Evolutionary conservation across 768 basidiomycete species (phyloP), one percentile per base, ranked within the genome.

Genomic region (Amanita jacksonii): DNA sequence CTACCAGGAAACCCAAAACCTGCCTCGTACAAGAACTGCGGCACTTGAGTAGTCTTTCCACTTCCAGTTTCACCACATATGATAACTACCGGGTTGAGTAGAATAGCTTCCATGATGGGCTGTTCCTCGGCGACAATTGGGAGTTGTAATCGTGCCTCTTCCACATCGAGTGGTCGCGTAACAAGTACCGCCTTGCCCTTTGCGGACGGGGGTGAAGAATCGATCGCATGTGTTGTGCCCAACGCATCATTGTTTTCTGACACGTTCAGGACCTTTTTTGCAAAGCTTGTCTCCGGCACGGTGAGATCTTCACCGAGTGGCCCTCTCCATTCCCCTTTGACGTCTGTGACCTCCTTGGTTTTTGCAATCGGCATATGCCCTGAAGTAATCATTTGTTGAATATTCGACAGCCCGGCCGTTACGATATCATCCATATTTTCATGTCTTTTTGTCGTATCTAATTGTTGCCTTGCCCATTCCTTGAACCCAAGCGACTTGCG

Each of bases 21-120:
- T 16, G 87, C 89, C 60, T 99, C 96, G 49, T 84, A 97, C n/a
- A 99, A 69, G 63, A 98, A 97, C 59, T 98, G 96, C 8, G 96
- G 96, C 5, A 98, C 81, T 60, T 98, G 96, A 0, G 96, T 99
- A 1, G 96, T 98, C 66, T 98, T 99, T 36, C 96, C 96, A 57
- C 89, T 93, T 38, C 96, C 96, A 12, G 96, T 99, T 69, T 99
- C 94, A 61, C 96, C 75, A 44, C 73, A 75, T 34, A 96, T 81
- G 45, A 93, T 74, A 22, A 91, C 82, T 5, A 94, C 85, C 0
- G 85, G 78, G 58, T 98, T 80, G 27, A 96, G 66, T 43, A 89
- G 62, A 35, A 99, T 78, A 4, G 90, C 77, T 56, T 94, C 92
- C 80, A 98, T 85, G 43, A 99, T 90, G 2, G 78, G 72, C 55